These are phyloP conservation scores for Termitomyces sp. DNA, from an alignment of 768 basidiomycete species.

Conservation along the genomic window DNA sequence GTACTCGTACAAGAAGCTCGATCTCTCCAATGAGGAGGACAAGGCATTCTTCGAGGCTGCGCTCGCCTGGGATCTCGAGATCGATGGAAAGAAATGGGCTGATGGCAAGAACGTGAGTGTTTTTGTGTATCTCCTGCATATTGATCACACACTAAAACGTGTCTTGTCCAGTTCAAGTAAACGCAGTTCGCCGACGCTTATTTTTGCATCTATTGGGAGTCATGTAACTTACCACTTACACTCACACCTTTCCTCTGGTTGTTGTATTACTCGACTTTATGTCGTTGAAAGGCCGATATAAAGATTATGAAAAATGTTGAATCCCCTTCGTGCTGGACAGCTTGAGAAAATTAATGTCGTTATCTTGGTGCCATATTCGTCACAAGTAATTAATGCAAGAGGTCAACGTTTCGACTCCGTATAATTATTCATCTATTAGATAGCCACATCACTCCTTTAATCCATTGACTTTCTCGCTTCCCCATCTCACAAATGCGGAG, in stretches of 20 bases:
- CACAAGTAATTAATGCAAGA: too few species aligned
- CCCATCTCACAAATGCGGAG: conserved; percentile 55
- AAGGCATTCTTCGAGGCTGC: conserved; percentile 92
- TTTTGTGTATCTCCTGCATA: conserved; percentile 1
- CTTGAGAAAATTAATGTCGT: not conserved
- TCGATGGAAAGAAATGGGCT: conserved; percentile 87
- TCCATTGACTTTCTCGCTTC: conserved; percentile 41
- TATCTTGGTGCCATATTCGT: too few species aligned
- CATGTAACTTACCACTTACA: conserved; percentile 6
- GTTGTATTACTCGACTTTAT: conserved; percentile 8
- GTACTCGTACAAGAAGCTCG: conserved; percentile 77
- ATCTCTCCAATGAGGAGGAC: conserved; percentile 69
- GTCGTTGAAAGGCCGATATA: conserved; percentile 6
- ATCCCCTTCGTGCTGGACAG: not conserved
- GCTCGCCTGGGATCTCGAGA: conserved; percentile 89
- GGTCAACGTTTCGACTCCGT: too few species aligned
- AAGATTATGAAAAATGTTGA: conserved; percentile 8
- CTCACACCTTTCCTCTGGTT: conserved; percentile 2
- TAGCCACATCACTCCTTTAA: conserved; percentile 18
- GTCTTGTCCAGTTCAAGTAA: conserved; percentile 33
- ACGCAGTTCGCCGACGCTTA: not conserved
- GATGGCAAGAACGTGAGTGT: conserved; percentile 86
- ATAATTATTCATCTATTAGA: not conserved
- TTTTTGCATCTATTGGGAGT: not conserved
- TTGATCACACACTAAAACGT: conserved; percentile 10